phyloP scores from a whole-genome alignment of 345 rosid genomes.

The Turnera subulata region DNA sequence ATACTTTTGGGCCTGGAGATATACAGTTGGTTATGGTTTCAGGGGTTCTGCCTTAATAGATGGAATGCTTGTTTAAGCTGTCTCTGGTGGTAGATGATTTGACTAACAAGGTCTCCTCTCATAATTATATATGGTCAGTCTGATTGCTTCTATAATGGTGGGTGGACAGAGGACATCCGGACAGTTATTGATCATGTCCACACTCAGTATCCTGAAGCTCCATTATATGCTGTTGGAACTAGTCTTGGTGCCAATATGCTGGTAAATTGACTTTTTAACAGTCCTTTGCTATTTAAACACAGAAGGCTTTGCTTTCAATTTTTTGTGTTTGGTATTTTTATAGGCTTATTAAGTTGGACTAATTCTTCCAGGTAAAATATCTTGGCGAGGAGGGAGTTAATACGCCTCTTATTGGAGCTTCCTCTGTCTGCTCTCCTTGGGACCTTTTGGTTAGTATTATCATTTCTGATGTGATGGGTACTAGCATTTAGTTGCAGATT shows the following conservation, averaged over 20 bases:
- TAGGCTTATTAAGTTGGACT: too few relatives aligned
- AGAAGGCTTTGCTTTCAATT: too few relatives aligned
- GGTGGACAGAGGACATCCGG: slow-evolving; percentile 81
- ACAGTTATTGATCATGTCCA: slow-evolving; percentile 56
- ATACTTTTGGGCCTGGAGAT: too few relatives aligned
- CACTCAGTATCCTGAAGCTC: slow-evolving; percentile 59
- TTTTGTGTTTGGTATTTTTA: too few relatives aligned
- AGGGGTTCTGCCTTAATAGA: too few relatives aligned
- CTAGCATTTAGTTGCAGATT: too few relatives aligned
- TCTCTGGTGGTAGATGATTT: too few relatives aligned
- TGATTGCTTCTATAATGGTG: slow-evolving; percentile 91
- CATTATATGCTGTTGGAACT: slow-evolving; percentile 81
- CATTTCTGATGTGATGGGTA: too few relatives aligned
- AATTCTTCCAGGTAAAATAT: slow-evolving; percentile 68
- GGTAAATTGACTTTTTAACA: slow-evolving; percentile 35
- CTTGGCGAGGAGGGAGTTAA: slow-evolving; percentile 82
- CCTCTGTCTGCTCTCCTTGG: slow-evolving; percentile 84
- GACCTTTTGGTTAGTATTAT: slow-evolving; percentile 77
- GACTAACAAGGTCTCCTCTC: too few relatives aligned
- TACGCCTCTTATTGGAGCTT: slow-evolving; percentile 75
- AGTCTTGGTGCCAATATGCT: slow-evolving; percentile 90
- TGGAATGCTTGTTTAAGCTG: too few relatives aligned
- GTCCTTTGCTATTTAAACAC: neutral
- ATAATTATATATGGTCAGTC: slow-evolving; percentile 43
- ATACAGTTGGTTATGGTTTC: too few relatives aligned